Evolutionary conservation across 2,329 filamentous ascomycete species (phyloP).

Genomic region (Sporothrix protearum): DNA sequence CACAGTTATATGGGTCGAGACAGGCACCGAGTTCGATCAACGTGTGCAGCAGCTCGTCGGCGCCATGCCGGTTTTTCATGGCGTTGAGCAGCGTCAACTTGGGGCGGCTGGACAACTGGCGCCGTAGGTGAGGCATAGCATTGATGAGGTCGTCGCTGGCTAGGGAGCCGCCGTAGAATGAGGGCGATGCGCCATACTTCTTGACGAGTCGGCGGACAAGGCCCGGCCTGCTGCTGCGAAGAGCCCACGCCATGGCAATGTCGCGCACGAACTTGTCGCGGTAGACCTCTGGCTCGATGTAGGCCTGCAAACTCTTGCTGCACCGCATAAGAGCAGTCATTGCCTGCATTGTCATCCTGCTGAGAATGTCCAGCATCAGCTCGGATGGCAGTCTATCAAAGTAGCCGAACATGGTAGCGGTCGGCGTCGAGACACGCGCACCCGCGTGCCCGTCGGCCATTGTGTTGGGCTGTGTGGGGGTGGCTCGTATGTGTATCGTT

Average conservation of each 20-base stretch:
- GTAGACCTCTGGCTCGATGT: not conserved
- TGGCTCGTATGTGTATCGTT: not conserved
- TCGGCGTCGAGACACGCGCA: not conserved
- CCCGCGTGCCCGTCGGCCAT: not conserved
- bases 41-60: not conserved
- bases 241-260: slow-evolving; percentile 7
- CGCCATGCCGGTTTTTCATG: not conserved
- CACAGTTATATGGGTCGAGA: not conserved
- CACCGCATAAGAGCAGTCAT: not conserved
- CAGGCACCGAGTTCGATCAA: not conserved
- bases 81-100: not conserved
- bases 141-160: not conserved
- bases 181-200: slow-evolving; percentile 3
- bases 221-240: not conserved
- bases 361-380: slow-evolving; percentile 3
- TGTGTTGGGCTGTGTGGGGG: not conserved
- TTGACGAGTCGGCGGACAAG: slow-evolving; percentile 14
- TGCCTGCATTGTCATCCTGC: not conserved
- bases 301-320: not conserved
- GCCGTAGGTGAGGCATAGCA: no score
- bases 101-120: not conserved
- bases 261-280: not conserved
- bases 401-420: not conserved
- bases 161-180: not conserved
- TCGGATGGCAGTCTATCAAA: not conserved